Conservation (phyloP, 768 basidiomycete species). For the Psilocybe cyanescens region DNA sequence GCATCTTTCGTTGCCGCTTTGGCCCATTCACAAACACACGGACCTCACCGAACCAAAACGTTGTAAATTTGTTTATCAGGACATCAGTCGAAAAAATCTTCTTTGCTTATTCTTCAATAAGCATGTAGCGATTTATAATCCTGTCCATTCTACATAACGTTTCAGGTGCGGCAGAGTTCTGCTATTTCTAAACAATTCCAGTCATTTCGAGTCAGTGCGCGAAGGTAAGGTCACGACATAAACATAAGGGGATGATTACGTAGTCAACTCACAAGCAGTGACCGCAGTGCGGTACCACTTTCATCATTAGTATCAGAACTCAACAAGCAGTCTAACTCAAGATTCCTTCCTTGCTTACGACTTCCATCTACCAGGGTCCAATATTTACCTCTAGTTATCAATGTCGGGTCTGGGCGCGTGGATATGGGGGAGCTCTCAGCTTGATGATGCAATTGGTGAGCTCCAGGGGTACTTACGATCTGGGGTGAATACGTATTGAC, state of each 20-base stretch:
- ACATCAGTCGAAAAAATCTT: no score
- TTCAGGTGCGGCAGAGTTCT: no score
- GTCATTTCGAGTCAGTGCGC: no score
- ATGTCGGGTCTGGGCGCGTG: conserved; percentile 70
- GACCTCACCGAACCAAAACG: no score
- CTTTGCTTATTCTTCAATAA: no score
- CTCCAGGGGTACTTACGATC: conserved; percentile 6
- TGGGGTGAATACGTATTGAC: conserved; percentile 2
- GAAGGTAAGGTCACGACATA: no score
- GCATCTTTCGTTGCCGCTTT: no score
- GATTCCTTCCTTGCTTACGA: conserved; percentile 4
- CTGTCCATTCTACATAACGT: no score
- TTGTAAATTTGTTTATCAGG: no score
- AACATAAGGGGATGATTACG: neutral
- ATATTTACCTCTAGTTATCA: neutral
- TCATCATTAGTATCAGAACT: conserved; percentile 12
- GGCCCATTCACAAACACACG: no score
- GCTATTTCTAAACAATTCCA: no score
- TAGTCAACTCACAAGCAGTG: neutral
- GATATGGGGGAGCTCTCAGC: conserved; percentile 83
- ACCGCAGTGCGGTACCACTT: conserved; percentile 1
- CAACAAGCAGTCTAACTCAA: conserved; percentile 8
- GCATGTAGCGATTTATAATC: no score
- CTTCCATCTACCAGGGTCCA: conserved; percentile 5
- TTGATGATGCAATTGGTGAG: conserved; percentile 83